These are phyloP conservation scores for Piper longum DNA, from an alignment of 164 flowering plant genomes.

Conservation along the genomic window DNA sequence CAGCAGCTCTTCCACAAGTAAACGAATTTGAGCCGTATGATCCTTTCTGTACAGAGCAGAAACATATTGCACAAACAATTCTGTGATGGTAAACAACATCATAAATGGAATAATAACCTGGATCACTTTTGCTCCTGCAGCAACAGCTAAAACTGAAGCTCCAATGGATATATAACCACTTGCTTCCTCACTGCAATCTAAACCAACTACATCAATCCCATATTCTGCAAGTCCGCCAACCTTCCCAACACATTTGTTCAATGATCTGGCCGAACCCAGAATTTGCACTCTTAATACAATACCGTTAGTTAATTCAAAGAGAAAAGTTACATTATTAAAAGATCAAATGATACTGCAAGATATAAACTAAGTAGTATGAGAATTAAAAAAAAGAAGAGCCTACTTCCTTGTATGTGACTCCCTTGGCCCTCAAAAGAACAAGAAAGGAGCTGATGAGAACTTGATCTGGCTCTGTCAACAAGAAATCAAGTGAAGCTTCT, in stretches of 20 bases:
- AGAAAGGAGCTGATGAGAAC: slow-evolving; percentile 84
- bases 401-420: slow-evolving; percentile 89
- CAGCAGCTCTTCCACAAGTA: slow-evolving; percentile 98
- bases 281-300: slow-evolving; percentile 23
- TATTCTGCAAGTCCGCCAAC: slow-evolving; percentile 54
- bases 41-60: slow-evolving; percentile 58
- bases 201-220: slow-evolving; percentile 92
- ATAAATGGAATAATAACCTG: slow-evolving; percentile 33
- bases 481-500: slow-evolving; percentile 55
- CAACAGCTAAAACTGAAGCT: slow-evolving; percentile 84
- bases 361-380: background rate
- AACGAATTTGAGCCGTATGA: slow-evolving; percentile 78
- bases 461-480: slow-evolving; percentile 58
- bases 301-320: background rate
- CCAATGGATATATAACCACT: slow-evolving; percentile 95
- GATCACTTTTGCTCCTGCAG: slow-evolving; percentile 91
- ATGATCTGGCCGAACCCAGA: slow-evolving; percentile 83
- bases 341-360: too few species aligned
- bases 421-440: slow-evolving; percentile 86
- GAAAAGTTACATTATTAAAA: too few species aligned
- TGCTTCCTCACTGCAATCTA: slow-evolving; percentile 98
- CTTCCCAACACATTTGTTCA: slow-evolving; percentile 52
- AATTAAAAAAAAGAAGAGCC: slow-evolving; percentile 3
- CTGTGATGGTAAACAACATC: background rate
- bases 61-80: background rate